A percentile compares a stretch with the other conserved stretches of the same genome.
These are phyloP conservation scores for Sporothrix phasma DNA, from an alignment of 2,329 filamentous ascomycete genomes.

Conservation along the genomic window DNA sequence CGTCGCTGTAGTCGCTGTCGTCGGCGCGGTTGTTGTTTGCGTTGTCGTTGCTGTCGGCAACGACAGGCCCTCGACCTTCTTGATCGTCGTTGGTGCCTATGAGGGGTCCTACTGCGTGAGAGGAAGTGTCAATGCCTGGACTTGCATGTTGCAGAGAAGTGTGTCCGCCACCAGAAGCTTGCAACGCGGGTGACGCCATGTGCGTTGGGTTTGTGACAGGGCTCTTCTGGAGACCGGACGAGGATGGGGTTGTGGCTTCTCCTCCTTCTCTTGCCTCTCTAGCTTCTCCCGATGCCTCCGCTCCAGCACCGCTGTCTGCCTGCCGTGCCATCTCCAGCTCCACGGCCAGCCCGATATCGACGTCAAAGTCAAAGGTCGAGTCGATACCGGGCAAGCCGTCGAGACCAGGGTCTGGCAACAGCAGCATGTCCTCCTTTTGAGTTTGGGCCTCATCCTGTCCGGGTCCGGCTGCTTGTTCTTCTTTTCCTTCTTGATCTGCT, in stretches of 20 bases:
- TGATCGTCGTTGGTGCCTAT: slow-evolving; percentile 4
- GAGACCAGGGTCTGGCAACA: neutral
- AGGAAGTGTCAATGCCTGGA: slow-evolving; percentile 9
- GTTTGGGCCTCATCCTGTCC: neutral
- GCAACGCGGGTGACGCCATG: neutral
- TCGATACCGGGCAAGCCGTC: neutral
- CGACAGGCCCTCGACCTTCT: slow-evolving; percentile 3
- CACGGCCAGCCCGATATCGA: neutral
- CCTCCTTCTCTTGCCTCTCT: neutral
- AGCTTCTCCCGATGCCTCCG: neutral
- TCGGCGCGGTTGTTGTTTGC: neutral
- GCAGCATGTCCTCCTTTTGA: neutral
- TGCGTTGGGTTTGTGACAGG: neutral
- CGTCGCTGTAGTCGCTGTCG: neutral
- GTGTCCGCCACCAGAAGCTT: neutral
- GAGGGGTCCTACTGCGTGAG: neutral
- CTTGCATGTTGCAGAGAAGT: neutral
- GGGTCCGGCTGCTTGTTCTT: neutral
- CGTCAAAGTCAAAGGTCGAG: neutral
- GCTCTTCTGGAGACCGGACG: neutral
- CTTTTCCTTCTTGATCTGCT: neutral
- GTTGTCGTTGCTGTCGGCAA: neutral
- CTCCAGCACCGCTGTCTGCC: neutral
- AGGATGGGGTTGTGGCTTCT: neutral
- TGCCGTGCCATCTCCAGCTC: neutral